Percentiles rank a stretch among this genome's conserved stretches.
These are phyloP conservation scores for Ogataea minuta DNA, from an alignment of 805 yeast species.

Conservation along the genomic window DNA sequence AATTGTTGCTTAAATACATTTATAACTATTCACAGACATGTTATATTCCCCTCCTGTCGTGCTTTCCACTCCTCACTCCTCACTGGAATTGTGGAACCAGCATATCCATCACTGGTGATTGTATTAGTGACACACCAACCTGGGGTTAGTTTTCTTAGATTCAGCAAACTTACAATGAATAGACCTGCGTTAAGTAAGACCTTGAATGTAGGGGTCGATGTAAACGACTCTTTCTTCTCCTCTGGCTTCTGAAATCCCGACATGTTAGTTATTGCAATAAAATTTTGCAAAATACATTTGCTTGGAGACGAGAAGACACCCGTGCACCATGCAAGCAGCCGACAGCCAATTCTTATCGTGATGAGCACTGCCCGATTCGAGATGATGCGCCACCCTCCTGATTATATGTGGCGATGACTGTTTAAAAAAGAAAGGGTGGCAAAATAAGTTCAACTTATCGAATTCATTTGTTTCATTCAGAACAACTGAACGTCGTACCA, in stretches of 20 bases:
- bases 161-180: slow-evolving; percentile 43
- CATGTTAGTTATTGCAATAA: slow-evolving; percentile 21
- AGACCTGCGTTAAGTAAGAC: slow-evolving; percentile 60
- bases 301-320: no score
- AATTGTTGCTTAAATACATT: no score
- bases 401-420: slow-evolving; percentile 8
- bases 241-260: slow-evolving; percentile 32
- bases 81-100: slow-evolving; percentile 63
- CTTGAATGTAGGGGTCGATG: slow-evolving; percentile 63
- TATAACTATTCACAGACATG: slow-evolving; percentile 5
- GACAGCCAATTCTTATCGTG: slow-evolving; percentile 4
- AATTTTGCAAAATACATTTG: slow-evolving; percentile 7
- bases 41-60: neutral
- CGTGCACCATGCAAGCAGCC: slow-evolving; percentile 3
- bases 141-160: slow-evolving; percentile 18
- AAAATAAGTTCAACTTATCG: slow-evolving; percentile 9
- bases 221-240: slow-evolving; percentile 44
- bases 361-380: slow-evolving; percentile 1
- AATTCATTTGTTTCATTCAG: slow-evolving; percentile 2
- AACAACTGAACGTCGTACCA: neutral
- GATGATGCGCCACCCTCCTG: slow-evolving; percentile 8
- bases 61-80: neutral
- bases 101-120: slow-evolving; percentile 78
- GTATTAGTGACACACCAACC: slow-evolving; percentile 74
- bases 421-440: slow-evolving; percentile 20